A percentile compares a stretch with the other conserved stretches of the same genome.
These are phyloP conservation scores for Verticillium nubilum DNA, from an alignment of 2,329 filamentous ascomycete genomes.

Conservation along the genomic window DNA sequence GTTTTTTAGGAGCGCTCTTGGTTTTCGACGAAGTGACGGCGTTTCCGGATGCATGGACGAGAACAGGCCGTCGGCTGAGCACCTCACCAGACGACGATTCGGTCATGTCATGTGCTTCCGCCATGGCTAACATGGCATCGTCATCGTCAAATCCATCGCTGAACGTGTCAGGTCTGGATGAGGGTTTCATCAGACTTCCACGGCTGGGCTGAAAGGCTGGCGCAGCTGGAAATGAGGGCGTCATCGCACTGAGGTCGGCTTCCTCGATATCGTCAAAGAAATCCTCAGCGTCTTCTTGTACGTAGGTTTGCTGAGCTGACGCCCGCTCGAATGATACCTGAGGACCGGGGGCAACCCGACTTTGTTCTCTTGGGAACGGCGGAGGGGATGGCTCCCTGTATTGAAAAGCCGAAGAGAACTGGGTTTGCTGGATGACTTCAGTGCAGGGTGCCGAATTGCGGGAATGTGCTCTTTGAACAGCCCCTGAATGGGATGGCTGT, in stretches of 20 bases:
- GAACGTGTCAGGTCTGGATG: slow-evolving; percentile 25
- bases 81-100: slow-evolving; percentile 25
- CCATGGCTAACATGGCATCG: slow-evolving; percentile 46
- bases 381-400: slow-evolving; percentile 9
- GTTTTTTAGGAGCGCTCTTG: slow-evolving; percentile 25
- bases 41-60: slow-evolving; percentile 47
- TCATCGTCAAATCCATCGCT: slow-evolving; percentile 44
- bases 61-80: slow-evolving; percentile 25
- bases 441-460: slow-evolving; percentile 16
- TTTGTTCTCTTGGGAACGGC: slow-evolving; percentile 13
- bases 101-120: slow-evolving; percentile 41
- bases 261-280: slow-evolving; percentile 19
- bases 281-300: slow-evolving; percentile 22
- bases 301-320: neutral
- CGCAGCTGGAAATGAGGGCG: neutral
- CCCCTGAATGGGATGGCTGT: slow-evolving; percentile 18
- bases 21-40: slow-evolving; percentile 23
- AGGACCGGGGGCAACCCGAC: neutral
- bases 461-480: neutral
- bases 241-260: slow-evolving; percentile 1
- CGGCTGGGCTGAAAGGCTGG: neutral
- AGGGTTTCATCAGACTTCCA: slow-evolving; percentile 4
- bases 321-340: neutral
- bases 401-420: slow-evolving; percentile 25
- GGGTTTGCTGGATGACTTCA: slow-evolving; percentile 49